A percentile compares a stretch with the other conserved stretches of the same genome.
Conservation (phyloP, 495 filamentous ascomycete species). For the Neurospora discreta region DNA sequence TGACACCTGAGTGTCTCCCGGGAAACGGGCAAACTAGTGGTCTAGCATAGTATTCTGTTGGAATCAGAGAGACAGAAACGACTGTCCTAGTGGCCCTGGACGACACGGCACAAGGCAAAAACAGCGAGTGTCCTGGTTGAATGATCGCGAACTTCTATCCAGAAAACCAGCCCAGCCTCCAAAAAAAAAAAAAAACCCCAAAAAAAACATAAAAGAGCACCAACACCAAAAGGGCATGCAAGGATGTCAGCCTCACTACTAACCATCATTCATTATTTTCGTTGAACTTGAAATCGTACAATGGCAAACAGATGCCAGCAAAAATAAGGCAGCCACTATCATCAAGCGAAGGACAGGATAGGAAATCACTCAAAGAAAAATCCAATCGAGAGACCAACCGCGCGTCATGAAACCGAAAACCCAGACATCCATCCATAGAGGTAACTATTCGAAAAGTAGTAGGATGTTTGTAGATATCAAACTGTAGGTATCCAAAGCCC, state of each 20-base stretch:
- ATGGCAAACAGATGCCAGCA: background rate
- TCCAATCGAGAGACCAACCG: background rate
- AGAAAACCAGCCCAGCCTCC: background rate
- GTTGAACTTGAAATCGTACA: background rate
- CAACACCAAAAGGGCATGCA: background rate
- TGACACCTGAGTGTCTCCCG: too few relatives aligned
- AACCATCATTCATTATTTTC: background rate
- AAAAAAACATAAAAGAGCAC: background rate
- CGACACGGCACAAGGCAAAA: background rate
- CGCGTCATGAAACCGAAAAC: background rate
- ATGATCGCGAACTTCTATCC: background rate
- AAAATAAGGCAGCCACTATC: background rate
- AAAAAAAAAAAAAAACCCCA: background rate
- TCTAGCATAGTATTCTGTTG: background rate
- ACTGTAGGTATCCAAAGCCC: background rate
- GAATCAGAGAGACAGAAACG: background rate
- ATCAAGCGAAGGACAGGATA: background rate
- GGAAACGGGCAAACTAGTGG: too few relatives aligned
- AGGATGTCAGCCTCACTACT: background rate
- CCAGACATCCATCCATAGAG: background rate
- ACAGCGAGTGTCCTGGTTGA: background rate
- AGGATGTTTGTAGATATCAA: background rate
- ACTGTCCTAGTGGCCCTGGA: background rate
- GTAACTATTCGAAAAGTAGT: background rate
- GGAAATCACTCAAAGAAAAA: background rate